A percentile compares a stretch with the other conserved stretches of the same genome.
Evolutionary conservation across 129 eudicot species (phyloP).

Genomic region (Glebionis coronaria): DNA sequence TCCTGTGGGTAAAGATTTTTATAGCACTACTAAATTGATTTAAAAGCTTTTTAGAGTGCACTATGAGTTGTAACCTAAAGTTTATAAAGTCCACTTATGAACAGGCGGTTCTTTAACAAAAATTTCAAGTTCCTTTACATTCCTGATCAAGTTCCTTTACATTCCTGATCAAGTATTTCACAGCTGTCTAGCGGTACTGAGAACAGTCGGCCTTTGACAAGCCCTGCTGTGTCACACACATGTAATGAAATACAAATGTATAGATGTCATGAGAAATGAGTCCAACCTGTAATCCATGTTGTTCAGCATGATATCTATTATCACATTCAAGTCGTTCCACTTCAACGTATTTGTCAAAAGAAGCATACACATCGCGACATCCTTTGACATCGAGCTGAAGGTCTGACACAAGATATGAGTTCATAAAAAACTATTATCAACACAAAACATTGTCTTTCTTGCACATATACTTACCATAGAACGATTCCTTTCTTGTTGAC

Average conservation of each 20-base stretch:
- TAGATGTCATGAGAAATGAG: not conserved
- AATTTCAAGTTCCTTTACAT: not conserved
- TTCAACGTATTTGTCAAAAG: not conserved
- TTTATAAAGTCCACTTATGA: not conserved
- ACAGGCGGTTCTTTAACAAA: not conserved
- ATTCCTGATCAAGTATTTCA: no score
- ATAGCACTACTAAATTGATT: no score
- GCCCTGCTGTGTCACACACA: not conserved
- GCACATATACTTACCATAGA: slow-evolving; percentile 53
- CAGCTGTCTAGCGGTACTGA: no score
- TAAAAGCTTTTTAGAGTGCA: no score
- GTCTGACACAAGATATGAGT: not conserved
- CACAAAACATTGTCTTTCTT: not conserved
- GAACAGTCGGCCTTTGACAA: no score
- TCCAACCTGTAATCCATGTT: not conserved
- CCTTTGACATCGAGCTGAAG: not conserved
- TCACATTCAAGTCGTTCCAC: not conserved
- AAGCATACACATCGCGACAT: not conserved
- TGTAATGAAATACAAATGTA: slow-evolving; percentile 1
- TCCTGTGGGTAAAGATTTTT: no score
- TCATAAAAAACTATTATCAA: not conserved
- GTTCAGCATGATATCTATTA: slow-evolving; percentile 81
- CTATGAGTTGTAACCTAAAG: not conserved
- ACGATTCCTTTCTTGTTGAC: slow-evolving; percentile 93
- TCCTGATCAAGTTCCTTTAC: not conserved